phyloP scores from a whole-genome alignment of 495 filamentous ascomycete species.

The Bathelium albidoporum region DNA sequence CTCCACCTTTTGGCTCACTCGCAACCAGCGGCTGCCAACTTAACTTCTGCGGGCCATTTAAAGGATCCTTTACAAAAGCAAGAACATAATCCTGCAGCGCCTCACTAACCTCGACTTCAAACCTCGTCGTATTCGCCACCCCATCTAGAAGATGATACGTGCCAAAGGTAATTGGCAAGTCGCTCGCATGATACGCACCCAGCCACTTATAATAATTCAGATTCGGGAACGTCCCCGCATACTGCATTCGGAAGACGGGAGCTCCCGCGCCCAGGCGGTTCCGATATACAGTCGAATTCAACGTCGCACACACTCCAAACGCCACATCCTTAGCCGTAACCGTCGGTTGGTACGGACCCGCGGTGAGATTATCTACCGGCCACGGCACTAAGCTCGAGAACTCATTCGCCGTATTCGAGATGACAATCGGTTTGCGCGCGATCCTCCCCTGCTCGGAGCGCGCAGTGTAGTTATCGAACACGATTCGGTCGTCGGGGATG shows the following conservation, averaged over 20 bases:
- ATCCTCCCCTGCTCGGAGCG: constrained; percentile 14
- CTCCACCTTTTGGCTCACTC: constrained; percentile 21
- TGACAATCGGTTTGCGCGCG: constrained; percentile 22
- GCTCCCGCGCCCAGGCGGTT: constrained; percentile 8
- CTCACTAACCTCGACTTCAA: constrained; percentile 19
- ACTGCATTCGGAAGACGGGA: constrained; percentile 22
- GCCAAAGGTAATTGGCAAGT: constrained; percentile 20
- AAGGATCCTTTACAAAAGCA: constrained; percentile 24
- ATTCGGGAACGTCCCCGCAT: constrained; percentile 26
- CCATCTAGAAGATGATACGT: constrained; percentile 12
- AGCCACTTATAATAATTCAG: constrained; percentile 14
- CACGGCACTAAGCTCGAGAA: constrained; percentile 7
- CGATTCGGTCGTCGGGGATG: constrained; percentile 22
- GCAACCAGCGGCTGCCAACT: constrained; percentile 25
- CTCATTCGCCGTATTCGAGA: constrained; percentile 11
- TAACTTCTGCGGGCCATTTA: constrained; percentile 13
- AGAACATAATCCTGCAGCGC: constrained; percentile 22
- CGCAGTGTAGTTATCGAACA: constrained; percentile 14
- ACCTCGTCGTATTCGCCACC: constrained; percentile 16
- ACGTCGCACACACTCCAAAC: constrained; percentile 12
- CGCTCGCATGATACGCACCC: constrained; percentile 20
- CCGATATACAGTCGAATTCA: constrained; percentile 13
- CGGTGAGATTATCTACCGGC: constrained; percentile 6
- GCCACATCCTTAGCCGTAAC: constrained; percentile 8
- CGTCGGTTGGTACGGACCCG: constrained; percentile 9